Percentiles rank a stretch among this genome's conserved stretches.
phyloP scores from a whole-genome alignment of 1,284 basidiomycete genomes.

The Flammula alnicola region DNA sequence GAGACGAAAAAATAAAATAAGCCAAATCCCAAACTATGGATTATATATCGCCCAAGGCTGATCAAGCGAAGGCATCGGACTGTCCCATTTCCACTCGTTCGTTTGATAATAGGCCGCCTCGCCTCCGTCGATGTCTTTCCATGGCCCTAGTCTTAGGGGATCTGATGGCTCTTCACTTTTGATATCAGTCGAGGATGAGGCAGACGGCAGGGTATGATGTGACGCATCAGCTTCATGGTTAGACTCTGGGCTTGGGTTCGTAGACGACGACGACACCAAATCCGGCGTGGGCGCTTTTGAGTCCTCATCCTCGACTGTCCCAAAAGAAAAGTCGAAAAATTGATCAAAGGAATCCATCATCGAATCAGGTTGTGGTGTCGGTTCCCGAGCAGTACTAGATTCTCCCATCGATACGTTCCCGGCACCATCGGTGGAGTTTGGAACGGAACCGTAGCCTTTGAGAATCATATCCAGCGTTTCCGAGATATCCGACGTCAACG shows the following conservation, averaged over 20 bases:
- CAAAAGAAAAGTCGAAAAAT: slow-evolving; percentile 74
- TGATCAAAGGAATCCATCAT: slow-evolving; percentile 54
- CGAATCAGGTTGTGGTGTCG: slow-evolving; percentile 39
- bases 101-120: slow-evolving; percentile 72
- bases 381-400: slow-evolving; percentile 34
- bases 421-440: slow-evolving; percentile 44
- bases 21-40: slow-evolving; percentile 44
- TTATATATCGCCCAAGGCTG: slow-evolving; percentile 75
- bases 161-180: slow-evolving; percentile 59
- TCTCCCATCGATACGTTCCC: slow-evolving; percentile 40
- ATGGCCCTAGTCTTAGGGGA: slow-evolving; percentile 59
- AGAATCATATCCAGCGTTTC: slow-evolving; percentile 65
- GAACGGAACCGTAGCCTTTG: slow-evolving; percentile 50
- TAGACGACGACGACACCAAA: slow-evolving; percentile 67
- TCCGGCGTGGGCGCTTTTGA: slow-evolving; percentile 75
- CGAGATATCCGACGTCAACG: slow-evolving; percentile 55
- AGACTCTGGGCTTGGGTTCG: slow-evolving; percentile 78
- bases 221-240: slow-evolving; percentile 60
- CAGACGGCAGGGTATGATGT: slow-evolving; percentile 36
- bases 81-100: slow-evolving; percentile 75
- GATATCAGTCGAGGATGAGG: slow-evolving; percentile 33
- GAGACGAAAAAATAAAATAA: slow-evolving; percentile 32
- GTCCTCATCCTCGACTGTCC: slow-evolving; percentile 62
- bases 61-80: slow-evolving; percentile 63
- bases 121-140: slow-evolving; percentile 76